Base-by-base conservation (phyloP, 2,329 filamentous ascomycete species). In the Rhinocladiella similis region DNA sequence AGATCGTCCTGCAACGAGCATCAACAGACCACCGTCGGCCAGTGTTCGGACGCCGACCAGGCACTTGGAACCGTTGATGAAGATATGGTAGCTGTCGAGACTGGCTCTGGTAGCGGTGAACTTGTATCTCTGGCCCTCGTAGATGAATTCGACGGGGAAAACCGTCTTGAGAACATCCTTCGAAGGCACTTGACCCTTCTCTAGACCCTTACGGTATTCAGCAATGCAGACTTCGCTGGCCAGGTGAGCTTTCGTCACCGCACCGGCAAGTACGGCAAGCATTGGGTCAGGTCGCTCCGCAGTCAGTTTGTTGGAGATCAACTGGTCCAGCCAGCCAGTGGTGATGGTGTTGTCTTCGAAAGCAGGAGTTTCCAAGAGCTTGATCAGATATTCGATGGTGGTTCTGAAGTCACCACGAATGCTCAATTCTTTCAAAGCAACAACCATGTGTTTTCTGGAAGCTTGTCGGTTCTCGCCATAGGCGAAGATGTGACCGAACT, bases 281-380 rank as follows among this genome's bases (percentile, higher is more conserved):
- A 92, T 94, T 18, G 89, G 86, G 69, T 99, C 93, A 0, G 94
- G 94, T 54, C 94, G 87, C 80, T 99, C 94, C 27, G 93, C 94
- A 41, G 94, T 99, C 66, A 99, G 81, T 73, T 94, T 96, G 76
- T 97, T 97, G 59, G 93, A 92, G 73, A 99, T 99, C 59, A 99
- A 85, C 83, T 99, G 92, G 72, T 99, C 94, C 43, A 99, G 83
- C 94, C 94, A 99, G 67, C 93, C 94, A 16, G 94, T 99, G 35
- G 94, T 97, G 73, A 99, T 99, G 64, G 94, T 99, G 81, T 99
- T 99, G 60, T 95, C 92, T 77, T 97, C 93, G 71, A 99, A 99
- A 57, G 92, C 94, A 62, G 96, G 93, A 0, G 95, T 99, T 78
- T 99, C 94, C 45, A 99, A 84, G 64, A 99, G 85, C 82, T 99